Evolutionary conservation across 768 basidiomycete species (phyloP).

Genomic region (Termitomyces sp.): DNA sequence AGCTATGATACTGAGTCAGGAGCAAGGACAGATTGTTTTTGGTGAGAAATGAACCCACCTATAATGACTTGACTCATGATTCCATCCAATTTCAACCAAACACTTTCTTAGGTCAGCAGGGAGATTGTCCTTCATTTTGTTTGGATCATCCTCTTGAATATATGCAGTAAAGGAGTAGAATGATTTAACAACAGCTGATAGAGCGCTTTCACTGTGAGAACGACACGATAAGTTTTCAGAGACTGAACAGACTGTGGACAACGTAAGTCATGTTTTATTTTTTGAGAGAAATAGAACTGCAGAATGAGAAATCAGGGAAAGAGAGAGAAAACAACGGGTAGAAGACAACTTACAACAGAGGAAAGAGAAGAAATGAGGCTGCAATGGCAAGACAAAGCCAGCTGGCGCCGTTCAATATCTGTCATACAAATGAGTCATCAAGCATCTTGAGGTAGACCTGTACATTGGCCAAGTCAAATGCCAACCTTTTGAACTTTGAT

Average conservation of each 20-base stretch:
- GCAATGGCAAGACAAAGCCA: slow-evolving; percentile 40
- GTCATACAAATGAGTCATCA: no score
- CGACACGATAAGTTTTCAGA: slow-evolving; percentile 18
- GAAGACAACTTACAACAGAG: slow-evolving; percentile 21
- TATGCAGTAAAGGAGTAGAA: slow-evolving; percentile 38
- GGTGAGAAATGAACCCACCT: slow-evolving; percentile 35
- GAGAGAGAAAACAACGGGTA: slow-evolving; percentile 16
- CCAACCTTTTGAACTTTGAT: no score
- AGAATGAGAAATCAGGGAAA: slow-evolving; percentile 15
- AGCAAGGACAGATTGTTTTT: background rate
- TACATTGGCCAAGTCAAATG: no score
- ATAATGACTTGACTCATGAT: slow-evolving; percentile 63
- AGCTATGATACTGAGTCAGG: slow-evolving; percentile 28
- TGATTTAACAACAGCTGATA: slow-evolving; percentile 43
- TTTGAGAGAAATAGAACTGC: slow-evolving; percentile 20
- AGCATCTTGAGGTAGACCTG: no score
- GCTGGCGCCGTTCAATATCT: slow-evolving; percentile 36
- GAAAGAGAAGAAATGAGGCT: slow-evolving; percentile 18
- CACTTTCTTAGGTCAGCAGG: slow-evolving; percentile 61
- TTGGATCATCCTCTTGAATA: slow-evolving; percentile 45
- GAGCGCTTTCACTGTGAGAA: slow-evolving; percentile 34
- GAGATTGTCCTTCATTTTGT: slow-evolving; percentile 45
- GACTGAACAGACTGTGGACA: slow-evolving; percentile 40
- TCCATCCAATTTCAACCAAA: slow-evolving; percentile 73
- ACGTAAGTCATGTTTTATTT: slow-evolving; percentile 40